Evolutionary conservation across 768 basidiomycete species (phyloP).

Genomic region (Boletus tomentosulus): DNA sequence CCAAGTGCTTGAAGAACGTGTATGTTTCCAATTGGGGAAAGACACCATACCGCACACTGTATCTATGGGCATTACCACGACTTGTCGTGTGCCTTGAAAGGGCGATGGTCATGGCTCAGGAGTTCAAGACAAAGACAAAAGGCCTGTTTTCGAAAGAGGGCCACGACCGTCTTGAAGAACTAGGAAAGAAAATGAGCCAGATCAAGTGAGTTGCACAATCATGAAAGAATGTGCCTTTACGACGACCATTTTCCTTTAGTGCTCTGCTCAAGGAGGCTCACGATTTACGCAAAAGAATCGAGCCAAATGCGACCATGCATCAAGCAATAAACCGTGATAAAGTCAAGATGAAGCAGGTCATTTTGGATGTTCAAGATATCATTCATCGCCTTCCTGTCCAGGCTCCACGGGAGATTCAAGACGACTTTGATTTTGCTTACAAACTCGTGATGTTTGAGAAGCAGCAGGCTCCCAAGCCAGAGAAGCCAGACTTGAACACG

Average conservation of each 20-base stretch:
- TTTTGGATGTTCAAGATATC: conserved; percentile 28
- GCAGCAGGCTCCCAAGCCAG: neutral
- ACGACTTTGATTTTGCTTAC: conserved; percentile 28
- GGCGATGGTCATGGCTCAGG: conserved; percentile 20
- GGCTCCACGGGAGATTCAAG: conserved; percentile 16
- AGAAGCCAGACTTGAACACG: conserved; percentile 23
- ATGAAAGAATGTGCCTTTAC: neutral
- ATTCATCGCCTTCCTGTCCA: conserved; percentile 22
- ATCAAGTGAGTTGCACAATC: conserved; percentile 30
- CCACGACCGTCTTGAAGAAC: conserved; percentile 35
- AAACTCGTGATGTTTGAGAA: conserved; percentile 32
- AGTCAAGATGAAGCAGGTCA: conserved; percentile 23
- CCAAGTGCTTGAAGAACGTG: conserved; percentile 25
- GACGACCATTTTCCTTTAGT: conserved; percentile 15
- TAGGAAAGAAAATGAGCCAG: conserved; percentile 27
- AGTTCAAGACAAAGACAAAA: conserved; percentile 32
- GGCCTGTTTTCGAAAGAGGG: conserved; percentile 25
- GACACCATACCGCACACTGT: conserved; percentile 35
- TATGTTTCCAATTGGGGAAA: conserved; percentile 26
- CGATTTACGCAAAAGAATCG: conserved; percentile 29
- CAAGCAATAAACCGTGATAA: conserved; percentile 14
- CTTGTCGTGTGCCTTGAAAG: conserved; percentile 40
- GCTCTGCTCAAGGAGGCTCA: conserved; percentile 22
- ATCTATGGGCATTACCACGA: conserved; percentile 37
- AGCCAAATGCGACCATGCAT: conserved; percentile 31